Base-by-base conservation (phyloP, 1,284 basidiomycete species). In the Ceratobasidium sp. region DNA sequence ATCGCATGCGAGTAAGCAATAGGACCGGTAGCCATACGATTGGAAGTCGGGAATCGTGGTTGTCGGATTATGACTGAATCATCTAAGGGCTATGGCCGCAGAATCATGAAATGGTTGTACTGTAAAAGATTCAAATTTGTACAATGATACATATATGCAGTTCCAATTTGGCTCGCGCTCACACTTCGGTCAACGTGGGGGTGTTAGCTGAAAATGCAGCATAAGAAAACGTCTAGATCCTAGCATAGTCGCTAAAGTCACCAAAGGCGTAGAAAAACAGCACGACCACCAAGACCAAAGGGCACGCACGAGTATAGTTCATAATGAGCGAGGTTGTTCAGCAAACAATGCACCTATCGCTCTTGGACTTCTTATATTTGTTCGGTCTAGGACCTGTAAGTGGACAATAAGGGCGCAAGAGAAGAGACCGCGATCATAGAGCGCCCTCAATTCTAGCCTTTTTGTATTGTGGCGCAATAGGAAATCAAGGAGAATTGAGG, bases 261-360 rank as follows among this genome's bases (percentile, higher is more conserved):
- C 26, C n/a, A n/a, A n/a, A n/a, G n/a, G n/a, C n/a, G n/a, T n/a
- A n/a, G n/a, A n/a, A n/a, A n/a, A n/a, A n/a, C n/a, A n/a, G n/a
- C n/a, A n/a, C n/a, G n/a, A n/a, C n/a, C n/a, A n/a, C n/a, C n/a
- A n/a, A n/a, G n/a, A n/a, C n/a, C n/a, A n/a, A n/a, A n/a, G n/a
- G n/a, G n/a, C n/a, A n/a, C n/a, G n/a, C n/a, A n/a, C n/a, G n/a
- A n/a, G n/a, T n/a, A n/a, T n/a, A n/a, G n/a, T n/a, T n/a, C n/a
- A n/a, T n/a, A n/a, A 28, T 33, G 23, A 49, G 46, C 9, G 46
- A 49, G 7, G 46, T 7, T 7, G 18, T 33, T 87, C 88, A 92
- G 84, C 92, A 87, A 78, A 92, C 87, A 80, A 91, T 85, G 82
- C 89, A 90, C 83, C 85, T 84, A 77, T n/a, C n/a, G n/a, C n/a